Conservation (phyloP, 352 stramenopile species). For the Phytopythium kandeliae region DNA sequence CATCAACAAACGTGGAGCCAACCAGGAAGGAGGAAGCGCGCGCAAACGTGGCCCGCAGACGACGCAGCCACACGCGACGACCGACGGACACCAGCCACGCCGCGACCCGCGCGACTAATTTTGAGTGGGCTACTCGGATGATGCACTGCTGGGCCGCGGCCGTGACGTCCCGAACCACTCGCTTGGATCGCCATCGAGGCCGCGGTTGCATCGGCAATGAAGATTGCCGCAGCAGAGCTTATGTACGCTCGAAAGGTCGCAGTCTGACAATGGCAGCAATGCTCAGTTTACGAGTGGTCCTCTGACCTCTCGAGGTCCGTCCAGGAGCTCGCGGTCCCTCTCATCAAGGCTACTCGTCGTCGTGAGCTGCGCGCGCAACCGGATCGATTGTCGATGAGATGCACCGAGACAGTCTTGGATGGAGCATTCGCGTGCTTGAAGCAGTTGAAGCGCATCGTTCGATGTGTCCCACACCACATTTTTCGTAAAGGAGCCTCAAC, state of each 20-base stretch:
- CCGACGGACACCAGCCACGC: slow-evolving; percentile 5
- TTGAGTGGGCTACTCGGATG: slow-evolving; percentile 4
- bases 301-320: too few species aligned
- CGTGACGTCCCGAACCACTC: background rate
- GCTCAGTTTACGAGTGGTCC: too few species aligned
- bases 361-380: too few species aligned
- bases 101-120: slow-evolving; percentile 1
- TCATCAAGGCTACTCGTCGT: too few species aligned
- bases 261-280: background rate
- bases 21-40: slow-evolving; percentile 29
- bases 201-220: background rate
- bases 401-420: too few species aligned
- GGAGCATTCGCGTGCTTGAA: too few species aligned
- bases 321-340: too few species aligned
- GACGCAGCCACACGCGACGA: slow-evolving; percentile 16
- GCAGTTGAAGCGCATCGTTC: too few species aligned
- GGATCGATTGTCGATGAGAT: too few species aligned
- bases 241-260: background rate
- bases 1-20: slow-evolving; percentile 39
- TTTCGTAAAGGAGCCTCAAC: too few species aligned
- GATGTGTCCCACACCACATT: too few species aligned
- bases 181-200: background rate
- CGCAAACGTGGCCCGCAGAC: slow-evolving; percentile 13
- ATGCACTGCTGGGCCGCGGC: background rate
- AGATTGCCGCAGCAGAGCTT: too few species aligned